Evolutionary conservation across 2,329 filamentous ascomycete genomes (phyloP), one percentile per base, ranked within the genome.

Genomic region (Calonectria henricotiae): DNA sequence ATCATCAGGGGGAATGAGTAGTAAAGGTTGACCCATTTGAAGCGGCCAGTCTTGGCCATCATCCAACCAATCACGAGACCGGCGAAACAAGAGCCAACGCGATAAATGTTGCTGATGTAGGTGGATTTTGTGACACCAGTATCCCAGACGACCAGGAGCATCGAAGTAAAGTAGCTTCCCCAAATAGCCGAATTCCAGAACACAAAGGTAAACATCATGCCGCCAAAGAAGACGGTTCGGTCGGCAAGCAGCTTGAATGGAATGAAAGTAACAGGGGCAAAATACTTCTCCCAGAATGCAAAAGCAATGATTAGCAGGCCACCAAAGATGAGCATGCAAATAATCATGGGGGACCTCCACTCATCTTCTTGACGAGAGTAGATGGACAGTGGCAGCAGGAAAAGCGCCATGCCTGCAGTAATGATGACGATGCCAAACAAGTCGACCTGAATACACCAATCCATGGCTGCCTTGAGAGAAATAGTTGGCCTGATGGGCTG

Each of bases 371-470:
- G 82, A 41, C 77, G 73, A 11, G 80, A 73, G 55, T 87, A 85
- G 17, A 93, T 82, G n/a, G 86, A 91, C 77, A 93, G 89, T 0
- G 92, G 90, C 1, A 94, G 83, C n/a, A 93, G 82, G 73, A 93
- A 89, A 13, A 92, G 79, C 0, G 86, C 84, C 35, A 91, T 85
- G 0, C 89, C 90, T 1, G 81, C 82, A 15, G 86, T 84, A 71
- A 92, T 81, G 1, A 91, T 80, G 11, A 90, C 62, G 25, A 91
- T 83, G 4, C 90, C 90, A 20, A 89, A 49, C 3, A 87, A 81
- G 73, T 92, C 90, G 62, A 92, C 91, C 62, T 92, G 87, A n/a
- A 86, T 79, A 7, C 83, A 75, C 78, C 91, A 90, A 78, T 89
- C 82, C 23, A 81, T 71, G 12, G 66, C 66, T 11, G 66, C 60